Base-by-base conservation (phyloP, 2,329 filamentous ascomycete genomes). In the Coniochaeta prunicola region DNA sequence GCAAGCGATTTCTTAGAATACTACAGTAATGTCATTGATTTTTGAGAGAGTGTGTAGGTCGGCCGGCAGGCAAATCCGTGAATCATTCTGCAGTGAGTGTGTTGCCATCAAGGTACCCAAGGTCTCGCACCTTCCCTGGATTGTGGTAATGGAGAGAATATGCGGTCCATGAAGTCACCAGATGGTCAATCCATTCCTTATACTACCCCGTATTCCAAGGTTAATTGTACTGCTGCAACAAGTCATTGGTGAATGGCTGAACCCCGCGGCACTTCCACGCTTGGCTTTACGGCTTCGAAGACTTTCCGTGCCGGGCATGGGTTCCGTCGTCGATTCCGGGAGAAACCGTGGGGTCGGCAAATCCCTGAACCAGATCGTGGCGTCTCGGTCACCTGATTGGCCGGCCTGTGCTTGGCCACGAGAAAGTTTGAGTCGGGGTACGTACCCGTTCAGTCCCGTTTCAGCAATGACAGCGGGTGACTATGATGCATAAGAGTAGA, bases 341-440 rank as follows among this genome's bases (percentile, higher is more conserved):
- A 55, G 53, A 55, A 55, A 55, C 53, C 53, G 53, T 34, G 53
- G 45, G 45, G 45, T 50, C 28, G n/a, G 30, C 53, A 55, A 21
- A 33, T 55, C 21, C 53, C 30, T 36, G 28, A n/a, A 19, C 30
- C 28, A 55, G 4, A 55, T 55, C 53, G 53, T 55, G 53, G 31
- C 53, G 53, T 17, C 9, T 21, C 15, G 10, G 15, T 21, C 53
- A 21, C 30, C n/a, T 55, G 53, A 55, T 55, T 55, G 53, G 53
- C 21, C 30, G 33, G 30, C 9, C 15, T 33, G 21, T 55, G 24
- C 33, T 28, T 33, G 33, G 26, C 53, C 33, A 21, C 28, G 30
- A 55, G 53, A 33, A 53, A 33, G 30, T 36, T 33, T 26, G 30
- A 24, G 15, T 10, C 50, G 26, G 13, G 33, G 53, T 55, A 50